Conservation (phyloP, 148 eudicot species). For the Nepenthes mirabilis region DNA sequence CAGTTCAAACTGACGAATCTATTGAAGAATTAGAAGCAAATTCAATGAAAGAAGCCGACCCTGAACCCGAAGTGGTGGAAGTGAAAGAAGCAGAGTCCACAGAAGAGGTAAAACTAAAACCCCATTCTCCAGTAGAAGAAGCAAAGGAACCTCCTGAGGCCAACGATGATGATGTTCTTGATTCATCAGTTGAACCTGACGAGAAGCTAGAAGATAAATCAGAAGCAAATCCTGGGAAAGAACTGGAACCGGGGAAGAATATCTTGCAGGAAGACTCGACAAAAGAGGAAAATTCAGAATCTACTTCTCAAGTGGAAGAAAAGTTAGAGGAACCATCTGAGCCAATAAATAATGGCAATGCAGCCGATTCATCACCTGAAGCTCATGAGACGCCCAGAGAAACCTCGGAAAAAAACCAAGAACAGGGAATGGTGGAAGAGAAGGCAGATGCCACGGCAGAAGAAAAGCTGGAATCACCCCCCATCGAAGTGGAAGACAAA, state of each 20-base stretch:
- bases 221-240: neutral
- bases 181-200: slow-evolving; percentile 7
- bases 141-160: slow-evolving; percentile 7
- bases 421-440: neutral
- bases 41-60: slow-evolving; percentile 12
- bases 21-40: slow-evolving; percentile 8
- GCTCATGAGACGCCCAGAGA: neutral
- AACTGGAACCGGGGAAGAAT: neutral
- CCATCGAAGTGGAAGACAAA: slow-evolving; percentile 6
- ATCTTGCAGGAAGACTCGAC: neutral
- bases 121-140: slow-evolving; percentile 8
- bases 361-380: slow-evolving; percentile 8
- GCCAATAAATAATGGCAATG: slow-evolving; percentile 10
- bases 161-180: slow-evolving; percentile 9
- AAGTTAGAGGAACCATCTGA: slow-evolving; percentile 6
- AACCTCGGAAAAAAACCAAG: neutral
- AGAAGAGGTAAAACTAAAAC: neutral
- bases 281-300: slow-evolving; percentile 5
- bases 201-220: slow-evolving; percentile 3
- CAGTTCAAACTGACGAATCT: slow-evolving; percentile 5
- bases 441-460: neutral
- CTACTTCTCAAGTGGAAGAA: slow-evolving; percentile 6
- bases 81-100: neutral
- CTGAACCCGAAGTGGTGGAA: slow-evolving; percentile 8
- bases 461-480: neutral